Evolutionary conservation across 1,284 basidiomycete species (phyloP), one percentile per base, ranked within the genome.

Genomic region (Ceratobasidium sp.): DNA sequence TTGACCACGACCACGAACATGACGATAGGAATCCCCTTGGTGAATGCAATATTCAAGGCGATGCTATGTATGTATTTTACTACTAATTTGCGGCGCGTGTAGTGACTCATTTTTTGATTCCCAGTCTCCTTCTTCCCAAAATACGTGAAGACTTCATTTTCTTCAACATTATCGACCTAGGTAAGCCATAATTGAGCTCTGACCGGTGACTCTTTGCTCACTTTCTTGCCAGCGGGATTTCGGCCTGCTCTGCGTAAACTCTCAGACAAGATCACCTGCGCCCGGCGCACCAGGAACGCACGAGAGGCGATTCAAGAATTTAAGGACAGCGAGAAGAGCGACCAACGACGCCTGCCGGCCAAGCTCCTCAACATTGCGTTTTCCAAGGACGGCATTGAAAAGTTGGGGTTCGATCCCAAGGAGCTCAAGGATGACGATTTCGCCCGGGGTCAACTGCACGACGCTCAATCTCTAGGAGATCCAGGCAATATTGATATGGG

Each of bases 361-460:
- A 16, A 11, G 7, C n/a, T 59, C 16, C 6, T 59, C 30, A 59
- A 59, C n/a, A 59, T 59, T 35, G 57, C 59, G 26, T 62, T 62
- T 16, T 41, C 59, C n/a, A n/a, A 62, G 13, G 5, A 16, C 11
- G 59, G 59, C 8, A 21, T 62, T 13, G 8, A 62, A 21, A 21
- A 16, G 2, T 21, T 62, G 11, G 41, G 16, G 3, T 16, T 41
- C 43, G 28, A 41, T n/a, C n/a, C 18, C 7, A 46, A 62, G 3
- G 21, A 26, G 7, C 18, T 44, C 6, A 21, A 21, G n/a, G 59
- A 62, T 16, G 21, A 43, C 21, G 38, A n/a, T 11, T 46, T 62
- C 21, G 8, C 13, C 23, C 38, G 14, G n/a, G 59, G 59, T 11
- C 59, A 62, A 46, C 43, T 62, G n/a, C 38, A 18, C 3, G 23